Evolutionary conservation across 177 flowering plant species (phyloP).

Genomic region (Vitis hybrid): DNA sequence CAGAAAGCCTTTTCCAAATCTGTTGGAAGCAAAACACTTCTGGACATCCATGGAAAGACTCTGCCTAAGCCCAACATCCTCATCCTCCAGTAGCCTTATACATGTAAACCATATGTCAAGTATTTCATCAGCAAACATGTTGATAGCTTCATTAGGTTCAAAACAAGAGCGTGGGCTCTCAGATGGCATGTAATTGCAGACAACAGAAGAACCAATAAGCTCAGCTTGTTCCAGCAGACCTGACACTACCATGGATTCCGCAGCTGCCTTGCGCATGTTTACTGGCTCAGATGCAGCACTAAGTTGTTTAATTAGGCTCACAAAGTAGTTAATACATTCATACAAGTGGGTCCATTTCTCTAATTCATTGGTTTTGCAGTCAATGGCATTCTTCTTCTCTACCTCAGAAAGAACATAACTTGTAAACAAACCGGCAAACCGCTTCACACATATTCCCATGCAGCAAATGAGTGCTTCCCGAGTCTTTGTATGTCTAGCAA

Average conservation of each 20-base stretch:
- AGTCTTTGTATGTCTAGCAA: conserved; percentile 61
- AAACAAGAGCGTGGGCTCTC: conserved; percentile 18
- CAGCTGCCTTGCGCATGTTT: conserved; percentile 81
- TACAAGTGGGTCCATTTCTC: conserved; percentile 32
- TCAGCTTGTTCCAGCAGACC: conserved; percentile 73
- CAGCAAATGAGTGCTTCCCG: conserved; percentile 69
- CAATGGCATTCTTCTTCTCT: conserved; percentile 10
- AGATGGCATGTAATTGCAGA: conserved; percentile 26
- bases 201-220: conserved; percentile 40
- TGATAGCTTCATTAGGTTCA: conserved; percentile 39
- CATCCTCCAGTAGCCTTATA: conserved; percentile 86
- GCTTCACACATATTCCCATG: conserved; percentile 73
- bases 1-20: conserved; percentile 18
- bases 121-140: conserved; percentile 49
- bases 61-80: conserved; percentile 71
- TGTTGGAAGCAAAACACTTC: conserved; percentile 37
- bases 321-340: conserved; percentile 42
- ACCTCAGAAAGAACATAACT: conserved; percentile 24
- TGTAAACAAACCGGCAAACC: conserved; percentile 34
- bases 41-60: conserved; percentile 66
- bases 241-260: conserved; percentile 81
- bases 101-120: conserved; percentile 79
- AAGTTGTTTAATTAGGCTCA: conserved; percentile 45
- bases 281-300: conserved; percentile 75
- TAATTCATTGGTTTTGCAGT: conserved; percentile 13